These are phyloP conservation scores for Oryza australiensis DNA, from an alignment of 176 grass and related monocot species.

Conservation along the genomic window DNA sequence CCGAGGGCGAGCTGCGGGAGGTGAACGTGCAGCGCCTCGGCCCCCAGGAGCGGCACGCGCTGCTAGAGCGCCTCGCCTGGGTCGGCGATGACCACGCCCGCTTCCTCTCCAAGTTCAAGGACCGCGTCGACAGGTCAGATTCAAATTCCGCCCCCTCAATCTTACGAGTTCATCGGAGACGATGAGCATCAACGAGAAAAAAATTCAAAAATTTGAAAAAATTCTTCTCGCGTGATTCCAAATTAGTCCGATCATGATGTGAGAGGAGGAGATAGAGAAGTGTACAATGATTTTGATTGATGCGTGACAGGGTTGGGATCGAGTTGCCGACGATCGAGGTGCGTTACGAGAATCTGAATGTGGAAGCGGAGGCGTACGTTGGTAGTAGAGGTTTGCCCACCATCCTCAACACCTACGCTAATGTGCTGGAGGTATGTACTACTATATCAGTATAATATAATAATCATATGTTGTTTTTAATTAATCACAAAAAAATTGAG, in stretches of 20 bases:
- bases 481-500: background rate
- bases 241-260: no score
- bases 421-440: background rate
- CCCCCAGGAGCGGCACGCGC: conserved; percentile 45
- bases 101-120: conserved; percentile 61
- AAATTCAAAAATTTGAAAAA: no score
- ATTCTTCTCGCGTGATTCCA: no score
- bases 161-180: no score
- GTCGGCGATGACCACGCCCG: conserved; percentile 53
- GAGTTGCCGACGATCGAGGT: background rate
- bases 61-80: conserved; percentile 54
- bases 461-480: background rate
- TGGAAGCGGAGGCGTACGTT: background rate
- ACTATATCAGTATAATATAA: background rate
- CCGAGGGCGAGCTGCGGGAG: conserved; percentile 54
- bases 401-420: background rate
- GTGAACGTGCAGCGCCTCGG: conserved; percentile 55
- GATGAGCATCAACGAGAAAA: no score
- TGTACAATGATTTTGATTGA: background rate
- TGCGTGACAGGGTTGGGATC: background rate
- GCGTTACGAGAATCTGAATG: background rate
- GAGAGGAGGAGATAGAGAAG: no score
- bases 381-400: background rate
- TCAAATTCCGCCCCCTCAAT: background rate
- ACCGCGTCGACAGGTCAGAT: conserved; percentile 58